Percentiles rank a stretch among this genome's conserved stretches.
These are phyloP conservation scores for Hypoxylon sp. DNA, from an alignment of 2,329 filamentous ascomycete species.

Conservation along the genomic window DNA sequence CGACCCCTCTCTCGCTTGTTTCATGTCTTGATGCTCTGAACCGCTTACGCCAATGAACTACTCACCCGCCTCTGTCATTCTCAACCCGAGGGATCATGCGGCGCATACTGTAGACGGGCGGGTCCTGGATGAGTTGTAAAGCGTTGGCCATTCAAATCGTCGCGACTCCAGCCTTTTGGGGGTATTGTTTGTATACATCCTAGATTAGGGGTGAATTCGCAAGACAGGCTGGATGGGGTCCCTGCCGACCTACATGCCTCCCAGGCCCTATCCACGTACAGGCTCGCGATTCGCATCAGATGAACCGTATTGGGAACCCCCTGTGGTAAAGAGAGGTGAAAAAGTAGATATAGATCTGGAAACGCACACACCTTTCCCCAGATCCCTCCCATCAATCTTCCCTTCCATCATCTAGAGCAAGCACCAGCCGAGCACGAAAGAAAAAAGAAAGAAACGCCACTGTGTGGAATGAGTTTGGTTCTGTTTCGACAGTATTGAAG, in stretches of 20 bases:
- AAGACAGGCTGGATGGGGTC: constrained; percentile 41
- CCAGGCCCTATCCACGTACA: constrained; percentile 17
- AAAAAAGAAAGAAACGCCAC: constrained; percentile 32
- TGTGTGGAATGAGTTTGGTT: constrained; percentile 49
- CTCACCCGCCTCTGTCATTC: constrained; percentile 48
- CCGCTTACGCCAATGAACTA: constrained; percentile 51
- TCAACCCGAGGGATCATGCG: constrained; percentile 49
- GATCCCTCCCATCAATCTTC: constrained; percentile 45
- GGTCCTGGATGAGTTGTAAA: constrained; percentile 45
- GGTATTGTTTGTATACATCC: constrained; percentile 45
- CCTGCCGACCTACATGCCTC: constrained; percentile 24
- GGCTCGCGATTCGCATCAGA: constrained; percentile 38
- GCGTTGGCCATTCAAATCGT: constrained; percentile 50
- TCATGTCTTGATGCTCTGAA: constrained; percentile 49
- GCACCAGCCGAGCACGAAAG: constrained; percentile 33
- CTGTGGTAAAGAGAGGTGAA: constrained; percentile 26
- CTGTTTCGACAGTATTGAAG: constrained; percentile 46
- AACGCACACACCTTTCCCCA: constrained; percentile 42
- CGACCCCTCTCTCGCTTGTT: constrained; percentile 52
- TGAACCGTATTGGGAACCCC: constrained; percentile 36
- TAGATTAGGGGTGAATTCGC: constrained; percentile 41
- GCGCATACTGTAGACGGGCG: constrained; percentile 51
- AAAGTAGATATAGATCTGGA: constrained; percentile 52
- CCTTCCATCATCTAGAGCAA: constrained; percentile 40
- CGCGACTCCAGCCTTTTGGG: constrained; percentile 48